Percentiles rank a stretch among this genome's conserved stretches.
Evolutionary conservation across 2,329 filamentous ascomycete species (phyloP).

Genomic region (Hirsutella rhossiliensis): DNA sequence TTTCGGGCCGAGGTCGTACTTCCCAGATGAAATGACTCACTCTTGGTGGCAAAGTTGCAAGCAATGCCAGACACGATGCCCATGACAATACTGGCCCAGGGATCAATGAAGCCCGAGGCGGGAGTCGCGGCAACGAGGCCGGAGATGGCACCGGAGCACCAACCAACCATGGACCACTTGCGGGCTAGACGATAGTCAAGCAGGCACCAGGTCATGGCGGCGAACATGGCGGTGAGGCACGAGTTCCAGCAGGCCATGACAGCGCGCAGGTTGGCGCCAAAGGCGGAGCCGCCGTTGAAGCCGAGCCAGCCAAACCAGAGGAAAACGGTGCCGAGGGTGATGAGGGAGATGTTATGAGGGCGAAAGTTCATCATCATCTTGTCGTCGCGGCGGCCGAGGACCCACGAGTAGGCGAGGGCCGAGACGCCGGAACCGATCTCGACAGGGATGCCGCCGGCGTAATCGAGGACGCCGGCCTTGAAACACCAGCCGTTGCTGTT

Average conservation of each 20-base stretch:
- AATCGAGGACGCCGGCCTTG: slow-evolving; percentile 86
- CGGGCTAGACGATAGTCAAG: slow-evolving; percentile 89
- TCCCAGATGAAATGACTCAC: slow-evolving; percentile 11
- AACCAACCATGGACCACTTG: slow-evolving; percentile 80
- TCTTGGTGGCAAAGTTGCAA: slow-evolving; percentile 58
- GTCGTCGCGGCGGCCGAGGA: slow-evolving; percentile 91
- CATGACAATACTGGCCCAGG: slow-evolving; percentile 56
- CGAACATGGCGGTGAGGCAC: slow-evolving; percentile 86
- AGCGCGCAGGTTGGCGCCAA: slow-evolving; percentile 87
- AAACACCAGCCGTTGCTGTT: slow-evolving; percentile 88
- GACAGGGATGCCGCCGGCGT: slow-evolving; percentile 91
- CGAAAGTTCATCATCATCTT: slow-evolving; percentile 99
- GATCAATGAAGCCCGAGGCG: slow-evolving; percentile 55
- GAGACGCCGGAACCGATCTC: slow-evolving; percentile 92
- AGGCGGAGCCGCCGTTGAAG: slow-evolving; percentile 94
- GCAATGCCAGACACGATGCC: slow-evolving; percentile 52
- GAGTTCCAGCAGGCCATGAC: slow-evolving; percentile 98
- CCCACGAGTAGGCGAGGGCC: slow-evolving; percentile 88
- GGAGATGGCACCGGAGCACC: slow-evolving; percentile 61
- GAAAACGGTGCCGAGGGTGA: slow-evolving; percentile 87
- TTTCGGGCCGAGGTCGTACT: neutral
- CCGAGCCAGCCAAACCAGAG: slow-evolving; percentile 99
- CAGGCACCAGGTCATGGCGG: slow-evolving; percentile 82
- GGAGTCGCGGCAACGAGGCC: slow-evolving; percentile 60
- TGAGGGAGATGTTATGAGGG: slow-evolving; percentile 95